Evolutionary conservation across 164 flowering plant genomes (phyloP).

Genomic region (Vitis labrusca): DNA sequence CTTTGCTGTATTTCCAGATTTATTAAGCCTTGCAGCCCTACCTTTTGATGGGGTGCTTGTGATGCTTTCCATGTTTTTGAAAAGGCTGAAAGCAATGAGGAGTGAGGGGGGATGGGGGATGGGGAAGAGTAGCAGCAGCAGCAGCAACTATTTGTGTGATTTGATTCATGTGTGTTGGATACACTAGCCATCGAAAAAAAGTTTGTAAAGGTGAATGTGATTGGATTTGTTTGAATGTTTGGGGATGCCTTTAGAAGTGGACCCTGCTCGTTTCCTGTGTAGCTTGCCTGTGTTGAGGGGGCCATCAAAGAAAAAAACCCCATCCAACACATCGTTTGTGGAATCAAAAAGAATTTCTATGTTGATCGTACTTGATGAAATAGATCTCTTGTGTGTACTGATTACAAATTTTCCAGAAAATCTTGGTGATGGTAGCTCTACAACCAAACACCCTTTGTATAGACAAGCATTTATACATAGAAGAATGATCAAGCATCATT

Average conservation of each 20-base stretch:
- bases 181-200: slow-evolving; percentile 24
- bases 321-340: slow-evolving; percentile 4
- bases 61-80: slow-evolving; percentile 18
- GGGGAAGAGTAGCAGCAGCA: no score
- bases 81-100: slow-evolving; percentile 16
- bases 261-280: slow-evolving; percentile 9
- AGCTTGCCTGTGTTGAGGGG: neutral
- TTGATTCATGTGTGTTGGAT: slow-evolving; percentile 26
- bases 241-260: slow-evolving; percentile 18
- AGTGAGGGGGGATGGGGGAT: neutral
- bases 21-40: slow-evolving; percentile 20
- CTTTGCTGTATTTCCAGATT: slow-evolving; percentile 1
- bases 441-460: no score
- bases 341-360: slow-evolving; percentile 11
- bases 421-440: no score
- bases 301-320: neutral
- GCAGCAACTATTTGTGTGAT: slow-evolving; percentile 17
- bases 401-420: no score
- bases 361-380: neutral
- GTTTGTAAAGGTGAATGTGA: slow-evolving; percentile 31
- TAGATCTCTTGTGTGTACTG: no score
- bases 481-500: no score
- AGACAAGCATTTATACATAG: no score
- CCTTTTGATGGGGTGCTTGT: slow-evolving; percentile 39
- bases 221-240: slow-evolving; percentile 38